Conservation (phyloP, 2,329 filamentous ascomycete genomes). For the Cordyceps cateniannulata region DNA sequence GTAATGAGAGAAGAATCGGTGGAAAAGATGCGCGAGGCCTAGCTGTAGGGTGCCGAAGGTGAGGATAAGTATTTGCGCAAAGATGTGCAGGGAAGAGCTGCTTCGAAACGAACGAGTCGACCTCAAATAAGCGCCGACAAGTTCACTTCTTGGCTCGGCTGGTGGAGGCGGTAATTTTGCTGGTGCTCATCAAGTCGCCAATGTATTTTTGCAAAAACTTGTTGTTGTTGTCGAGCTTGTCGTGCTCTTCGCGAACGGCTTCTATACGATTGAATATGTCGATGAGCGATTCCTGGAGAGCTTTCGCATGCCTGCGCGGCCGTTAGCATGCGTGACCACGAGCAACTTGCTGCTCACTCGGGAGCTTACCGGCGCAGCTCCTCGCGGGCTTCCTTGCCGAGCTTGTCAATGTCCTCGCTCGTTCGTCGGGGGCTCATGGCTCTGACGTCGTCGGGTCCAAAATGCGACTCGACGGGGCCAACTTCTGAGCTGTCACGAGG, state of each 20-base stretch:
- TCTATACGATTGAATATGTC: constrained; percentile 92
- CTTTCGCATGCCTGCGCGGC: constrained; percentile 70
- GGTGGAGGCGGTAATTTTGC: constrained; percentile 59
- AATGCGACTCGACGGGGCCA: constrained; percentile 65
- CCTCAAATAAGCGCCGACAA: neutral
- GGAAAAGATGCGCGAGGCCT: neutral
- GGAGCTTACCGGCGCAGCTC: constrained; percentile 49
- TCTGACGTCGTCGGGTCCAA: constrained; percentile 81
- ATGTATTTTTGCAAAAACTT: constrained; percentile 98
- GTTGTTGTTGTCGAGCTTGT: constrained; percentile 95
- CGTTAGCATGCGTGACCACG: neutral
- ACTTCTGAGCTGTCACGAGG: constrained; percentile 69
- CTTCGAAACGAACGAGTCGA: neutral
- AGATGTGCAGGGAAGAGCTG: neutral
- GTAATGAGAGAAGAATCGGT: neutral
- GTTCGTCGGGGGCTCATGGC: constrained; percentile 92
- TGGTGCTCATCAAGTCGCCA: constrained; percentile 87
- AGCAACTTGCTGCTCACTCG: constrained; percentile 4
- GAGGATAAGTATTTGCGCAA: neutral
- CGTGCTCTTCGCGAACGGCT: constrained; percentile 86
- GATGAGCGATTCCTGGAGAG: constrained; percentile 80
- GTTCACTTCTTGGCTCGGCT: constrained; percentile 48
- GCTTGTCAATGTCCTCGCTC: constrained; percentile 81
- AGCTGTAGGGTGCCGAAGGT: neutral
- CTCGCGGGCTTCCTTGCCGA: constrained; percentile 74